phyloP scores from a whole-genome alignment of 345 rosid species.

The Camelina laxa region DNA sequence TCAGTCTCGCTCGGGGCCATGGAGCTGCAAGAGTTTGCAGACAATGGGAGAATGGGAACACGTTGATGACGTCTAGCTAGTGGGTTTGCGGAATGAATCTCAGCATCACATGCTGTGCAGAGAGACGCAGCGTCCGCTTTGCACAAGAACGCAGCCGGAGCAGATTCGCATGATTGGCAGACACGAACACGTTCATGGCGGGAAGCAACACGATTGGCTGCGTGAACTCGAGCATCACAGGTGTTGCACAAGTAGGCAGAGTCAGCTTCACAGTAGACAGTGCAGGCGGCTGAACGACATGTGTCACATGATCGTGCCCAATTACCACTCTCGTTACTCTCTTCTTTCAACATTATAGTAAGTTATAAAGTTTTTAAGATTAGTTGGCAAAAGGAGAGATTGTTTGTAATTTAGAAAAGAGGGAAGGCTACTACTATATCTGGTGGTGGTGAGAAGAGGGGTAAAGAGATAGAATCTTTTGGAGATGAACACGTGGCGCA shows the following conservation, averaged over 20 bases:
- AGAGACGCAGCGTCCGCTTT: slow-evolving; percentile 94
- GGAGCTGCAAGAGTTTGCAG: slow-evolving; percentile 46
- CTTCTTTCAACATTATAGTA: slow-evolving; percentile 65
- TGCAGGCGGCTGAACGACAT: slow-evolving; percentile 72
- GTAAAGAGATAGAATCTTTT: slow-evolving; percentile 51
- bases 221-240: slow-evolving; percentile 75
- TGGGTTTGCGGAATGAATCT: slow-evolving; percentile 91
- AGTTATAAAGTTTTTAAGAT: background rate
- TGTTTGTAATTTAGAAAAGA: slow-evolving; percentile 13
- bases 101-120: slow-evolving; percentile 76
- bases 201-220: slow-evolving; percentile 79
- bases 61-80: slow-evolving; percentile 92
- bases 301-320: slow-evolving; percentile 82
- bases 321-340: slow-evolving; percentile 41
- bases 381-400: slow-evolving; percentile 1
- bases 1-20: slow-evolving; percentile 38
- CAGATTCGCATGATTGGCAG: slow-evolving; percentile 79
- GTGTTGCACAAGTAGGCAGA: slow-evolving; percentile 69
- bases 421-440: slow-evolving; percentile 34
- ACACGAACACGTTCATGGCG: slow-evolving; percentile 89
- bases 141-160: slow-evolving; percentile 89
- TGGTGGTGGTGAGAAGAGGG: slow-evolving; percentile 33
- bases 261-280: slow-evolving; percentile 84
- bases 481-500: slow-evolving; percentile 48
- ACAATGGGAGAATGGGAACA: slow-evolving; percentile 67